A percentile compares a stretch with the other conserved stretches of the same genome.
phyloP scores from a whole-genome alignment of 768 basidiomycete genomes.

The Amanita fuliginea region DNA sequence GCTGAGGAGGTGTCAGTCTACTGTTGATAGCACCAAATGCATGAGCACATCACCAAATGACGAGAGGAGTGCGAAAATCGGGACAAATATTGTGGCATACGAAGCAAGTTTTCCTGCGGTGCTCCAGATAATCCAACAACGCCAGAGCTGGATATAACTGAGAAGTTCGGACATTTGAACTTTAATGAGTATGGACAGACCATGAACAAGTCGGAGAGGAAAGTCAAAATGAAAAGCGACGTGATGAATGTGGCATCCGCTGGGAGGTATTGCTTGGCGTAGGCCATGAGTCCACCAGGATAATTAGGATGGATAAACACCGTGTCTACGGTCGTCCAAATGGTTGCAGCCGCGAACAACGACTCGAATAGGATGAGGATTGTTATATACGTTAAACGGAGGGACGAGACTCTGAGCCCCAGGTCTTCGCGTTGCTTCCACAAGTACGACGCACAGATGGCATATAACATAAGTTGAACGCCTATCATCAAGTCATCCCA shows the following conservation, averaged over 20 bases:
- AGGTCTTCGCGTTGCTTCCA: background rate
- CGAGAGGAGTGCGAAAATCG: constrained; percentile 18
- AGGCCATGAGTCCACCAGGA: constrained; percentile 32
- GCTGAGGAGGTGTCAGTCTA: constrained; percentile 9
- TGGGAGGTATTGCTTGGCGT: constrained; percentile 26
- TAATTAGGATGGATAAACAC: constrained; percentile 31
- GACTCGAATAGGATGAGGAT: constrained; percentile 26
- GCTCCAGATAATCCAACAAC: constrained; percentile 29
- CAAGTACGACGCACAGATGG: background rate
- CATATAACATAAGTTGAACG: background rate
- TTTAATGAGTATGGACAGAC: constrained; percentile 12
- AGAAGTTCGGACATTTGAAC: background rate
- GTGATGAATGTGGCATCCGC: constrained; percentile 33
- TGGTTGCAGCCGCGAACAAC: constrained; percentile 26
- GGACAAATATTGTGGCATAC: constrained; percentile 17
- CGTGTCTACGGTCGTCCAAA: constrained; percentile 27
- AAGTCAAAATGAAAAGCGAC: constrained; percentile 30
- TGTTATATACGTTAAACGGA: constrained; percentile 26
- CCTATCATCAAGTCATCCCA: background rate
- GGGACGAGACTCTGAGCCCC: background rate
- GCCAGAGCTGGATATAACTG: constrained; percentile 20
- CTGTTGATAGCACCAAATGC: background rate
- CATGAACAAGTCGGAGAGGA: constrained; percentile 26
- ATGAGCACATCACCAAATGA: constrained; percentile 12
- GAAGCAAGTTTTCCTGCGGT: constrained; percentile 16